Evolutionary conservation across 371 early-diverging fungal genomes (phyloP), one percentile per base, ranked within the genome.

Genomic region (Mucor racemosus): DNA sequence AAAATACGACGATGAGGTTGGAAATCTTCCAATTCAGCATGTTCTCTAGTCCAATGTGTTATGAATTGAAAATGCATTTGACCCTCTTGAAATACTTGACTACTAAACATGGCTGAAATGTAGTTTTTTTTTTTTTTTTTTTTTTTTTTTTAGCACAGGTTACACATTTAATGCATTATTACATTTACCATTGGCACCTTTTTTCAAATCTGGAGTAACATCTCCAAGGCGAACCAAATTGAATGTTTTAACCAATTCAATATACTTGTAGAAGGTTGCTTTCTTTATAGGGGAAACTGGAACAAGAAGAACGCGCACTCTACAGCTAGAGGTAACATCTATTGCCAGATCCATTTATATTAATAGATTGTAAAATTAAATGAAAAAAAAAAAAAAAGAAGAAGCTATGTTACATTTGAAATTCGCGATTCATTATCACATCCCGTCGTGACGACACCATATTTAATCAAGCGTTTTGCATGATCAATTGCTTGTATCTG

Each of bases 21-120:
- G 71, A 93, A 89, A 68, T 94, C 93, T 71, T 94, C 93, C 56
- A 92, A 77, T 58, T 90, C 58, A 41, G 36, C 40, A 50, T 88
- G 88, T n/a, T 91, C 93, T 48, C 79, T 69, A 54, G 82, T 84
- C 67, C 87, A 90, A 11, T 84, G 75, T 11, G 92, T 92, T 39
- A 88, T 77, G 61, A 92, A 92, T 61, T 94, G 88, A 62, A 93
- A 91, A 71, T 89, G 88, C 62, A 94, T 79, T 69, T 87, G 87
- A 1, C 94, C 95, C 60, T 92, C 91, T 63, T 90, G 90, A 39
- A 73, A 73, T 19, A 58, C 64, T 50, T 73, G 74, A 40, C 74
- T 73, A 39, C 46, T 73, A 33, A 73, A 73, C 60, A 48, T 73
- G 42, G 69, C 74, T 73, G 38, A 2, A 38, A 38, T 31, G 14